These are phyloP conservation scores for Haberlea rhodopensis DNA, from an alignment of 257 asterid genomes.

Conservation along the genomic window DNA sequence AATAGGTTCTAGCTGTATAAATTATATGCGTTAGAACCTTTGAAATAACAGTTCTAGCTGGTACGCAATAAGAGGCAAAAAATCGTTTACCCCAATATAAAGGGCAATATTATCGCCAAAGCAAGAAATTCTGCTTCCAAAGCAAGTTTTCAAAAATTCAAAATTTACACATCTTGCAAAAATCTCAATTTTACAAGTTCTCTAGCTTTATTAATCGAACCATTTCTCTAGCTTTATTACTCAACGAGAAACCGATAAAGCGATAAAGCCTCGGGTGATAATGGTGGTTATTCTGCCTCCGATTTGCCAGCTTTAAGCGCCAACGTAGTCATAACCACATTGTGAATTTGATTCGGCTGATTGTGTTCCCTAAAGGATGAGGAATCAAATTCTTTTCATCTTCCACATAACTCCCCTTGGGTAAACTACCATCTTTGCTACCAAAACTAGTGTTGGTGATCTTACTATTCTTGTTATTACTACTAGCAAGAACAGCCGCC, in stretches of 20 bases:
- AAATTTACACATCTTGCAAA: too few species aligned
- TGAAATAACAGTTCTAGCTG: too few species aligned
- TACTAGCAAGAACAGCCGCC: conserved; percentile 59
- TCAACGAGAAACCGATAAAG: conserved; percentile 41
- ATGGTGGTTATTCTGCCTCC: conserved; percentile 23
- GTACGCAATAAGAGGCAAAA: too few species aligned
- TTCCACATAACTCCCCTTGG: conserved; percentile 35
- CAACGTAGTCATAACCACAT: conserved; percentile 52
- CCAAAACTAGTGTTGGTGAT: background rate
- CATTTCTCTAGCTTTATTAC: conserved; percentile 55
- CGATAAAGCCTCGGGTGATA: conserved; percentile 34
- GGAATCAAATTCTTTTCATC: conserved; percentile 38
- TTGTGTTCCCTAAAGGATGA: conserved; percentile 47
- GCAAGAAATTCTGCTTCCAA: too few species aligned
- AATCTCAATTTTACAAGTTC: too few species aligned
- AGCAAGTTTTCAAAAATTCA: too few species aligned
- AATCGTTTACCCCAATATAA: too few species aligned
- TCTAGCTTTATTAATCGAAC: too few species aligned
- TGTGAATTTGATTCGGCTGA: conserved; percentile 49
- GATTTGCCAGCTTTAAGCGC: conserved; percentile 40
- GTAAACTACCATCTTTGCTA: background rate
- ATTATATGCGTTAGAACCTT: too few species aligned
- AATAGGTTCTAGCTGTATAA: too few species aligned
- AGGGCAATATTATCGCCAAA: too few species aligned
- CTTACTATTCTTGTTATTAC: conserved; percentile 8